Evolutionary conservation across 441 rosid species (phyloP).

Genomic region (Hura crepitans): DNA sequence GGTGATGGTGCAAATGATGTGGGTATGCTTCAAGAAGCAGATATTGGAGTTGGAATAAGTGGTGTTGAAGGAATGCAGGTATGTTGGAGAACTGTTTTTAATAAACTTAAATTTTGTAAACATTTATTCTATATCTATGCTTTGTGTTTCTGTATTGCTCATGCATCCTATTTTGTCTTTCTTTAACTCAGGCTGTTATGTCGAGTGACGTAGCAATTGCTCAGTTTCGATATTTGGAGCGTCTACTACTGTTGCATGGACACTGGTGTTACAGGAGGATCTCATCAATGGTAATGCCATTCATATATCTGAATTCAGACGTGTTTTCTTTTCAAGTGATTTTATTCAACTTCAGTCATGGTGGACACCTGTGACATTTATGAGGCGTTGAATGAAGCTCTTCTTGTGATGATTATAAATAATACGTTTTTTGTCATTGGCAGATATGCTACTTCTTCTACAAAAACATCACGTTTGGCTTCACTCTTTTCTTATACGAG

Average conservation of each 20-base stretch:
- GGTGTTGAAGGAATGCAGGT: conserved; percentile 99
- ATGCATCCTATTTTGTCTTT: background rate
- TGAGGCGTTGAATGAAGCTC: background rate
- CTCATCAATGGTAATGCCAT: conserved; percentile 65
- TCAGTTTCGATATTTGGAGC: conserved; percentile 75
- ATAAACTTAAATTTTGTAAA: too few species aligned
- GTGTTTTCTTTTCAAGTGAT: too few species aligned
- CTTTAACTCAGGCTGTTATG: conserved; percentile 71
- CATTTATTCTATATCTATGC: too few species aligned
- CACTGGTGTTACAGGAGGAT: conserved; percentile 98
- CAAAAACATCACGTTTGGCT: conserved; percentile 82
- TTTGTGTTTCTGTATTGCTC: background rate
- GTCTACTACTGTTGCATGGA: conserved; percentile 80
- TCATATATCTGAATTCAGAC: too few species aligned
- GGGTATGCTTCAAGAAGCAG: conserved; percentile 98
- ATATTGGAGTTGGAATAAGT: conserved; percentile 93
- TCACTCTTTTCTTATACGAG: conserved; percentile 86
- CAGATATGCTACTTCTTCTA: conserved; percentile 95
- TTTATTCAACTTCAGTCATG: too few species aligned
- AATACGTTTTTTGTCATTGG: conserved; percentile 7
- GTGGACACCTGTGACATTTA: background rate
- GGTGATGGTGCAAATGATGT: conserved; percentile 98
- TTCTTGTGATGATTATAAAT: background rate
- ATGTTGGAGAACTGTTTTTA: background rate
- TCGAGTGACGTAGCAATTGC: conserved; percentile 94